These are phyloP conservation scores for Lotus japonicus DNA, from an alignment of 306 rosid species.

Conservation along the genomic window DNA sequence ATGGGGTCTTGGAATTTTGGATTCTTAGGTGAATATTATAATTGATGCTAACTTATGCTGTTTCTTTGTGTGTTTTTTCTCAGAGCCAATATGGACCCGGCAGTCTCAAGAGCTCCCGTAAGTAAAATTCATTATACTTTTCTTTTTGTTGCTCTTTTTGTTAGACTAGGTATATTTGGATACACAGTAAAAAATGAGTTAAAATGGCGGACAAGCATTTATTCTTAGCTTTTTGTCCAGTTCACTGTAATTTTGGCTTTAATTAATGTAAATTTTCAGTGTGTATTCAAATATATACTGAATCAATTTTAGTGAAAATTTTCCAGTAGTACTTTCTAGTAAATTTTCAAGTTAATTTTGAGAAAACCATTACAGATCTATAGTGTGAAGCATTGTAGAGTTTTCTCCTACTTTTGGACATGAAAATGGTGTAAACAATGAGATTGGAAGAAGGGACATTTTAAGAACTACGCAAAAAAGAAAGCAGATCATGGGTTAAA, in stretches of 20 bases:
- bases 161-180: too few relatives aligned
- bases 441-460: neutral
- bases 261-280: too few relatives aligned
- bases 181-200: too few relatives aligned
- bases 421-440: neutral
- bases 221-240: too few relatives aligned
- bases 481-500: neutral
- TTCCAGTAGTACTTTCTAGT: too few relatives aligned
- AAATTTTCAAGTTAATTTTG: too few relatives aligned
- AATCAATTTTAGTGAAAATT: too few relatives aligned
- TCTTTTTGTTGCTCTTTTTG: neutral
- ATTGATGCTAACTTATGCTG: neutral
- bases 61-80: slow-evolving; percentile 7
- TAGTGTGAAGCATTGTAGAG: neutral
- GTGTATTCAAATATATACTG: too few relatives aligned
- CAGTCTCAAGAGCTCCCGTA: slow-evolving; percentile 28
- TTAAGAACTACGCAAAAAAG: neutral
- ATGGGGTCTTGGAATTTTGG: neutral
- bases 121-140: neutral
- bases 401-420: neutral
- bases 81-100: slow-evolving; percentile 32
- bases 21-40: neutral
- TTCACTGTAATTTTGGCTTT: too few relatives aligned
- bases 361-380: too few relatives aligned
- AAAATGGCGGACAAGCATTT: too few relatives aligned